A percentile compares a stretch with the other conserved stretches of the same genome.
Evolutionary conservation across 2,329 filamentous ascomycete genomes (phyloP).

Genomic region (Sporothrix euskadiensis): DNA sequence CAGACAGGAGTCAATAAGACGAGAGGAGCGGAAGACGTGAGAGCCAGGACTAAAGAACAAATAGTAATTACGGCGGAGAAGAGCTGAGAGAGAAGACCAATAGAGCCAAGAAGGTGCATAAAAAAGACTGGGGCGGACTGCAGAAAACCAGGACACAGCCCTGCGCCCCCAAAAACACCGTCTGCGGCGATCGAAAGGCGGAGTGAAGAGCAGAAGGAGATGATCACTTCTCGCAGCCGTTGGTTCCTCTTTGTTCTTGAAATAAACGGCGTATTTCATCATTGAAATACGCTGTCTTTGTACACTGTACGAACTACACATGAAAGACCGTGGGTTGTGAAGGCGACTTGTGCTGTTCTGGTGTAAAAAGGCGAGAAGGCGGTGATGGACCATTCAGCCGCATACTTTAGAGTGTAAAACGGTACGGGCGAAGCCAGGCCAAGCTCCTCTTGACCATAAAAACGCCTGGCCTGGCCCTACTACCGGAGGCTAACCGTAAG

Average conservation of each 20-base stretch:
- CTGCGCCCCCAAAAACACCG: slow-evolving; percentile 8
- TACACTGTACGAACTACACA: no score
- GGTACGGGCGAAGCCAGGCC: slow-evolving; percentile 6
- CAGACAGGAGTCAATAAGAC: slow-evolving; percentile 13
- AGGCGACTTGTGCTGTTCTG: background rate
- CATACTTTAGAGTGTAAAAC: slow-evolving; percentile 4
- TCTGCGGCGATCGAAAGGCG: slow-evolving; percentile 11
- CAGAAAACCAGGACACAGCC: slow-evolving; percentile 12
- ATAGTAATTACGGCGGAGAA: background rate
- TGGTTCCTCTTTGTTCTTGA: background rate
- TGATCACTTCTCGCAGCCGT: background rate
- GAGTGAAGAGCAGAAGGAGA: background rate
- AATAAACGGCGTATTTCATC: background rate
- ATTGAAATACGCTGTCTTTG: background rate
- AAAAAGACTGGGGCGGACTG: background rate
- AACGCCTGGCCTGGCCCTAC: slow-evolving; percentile 11
- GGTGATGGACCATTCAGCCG: background rate
- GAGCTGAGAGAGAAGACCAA: background rate
- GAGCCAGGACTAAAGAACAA: background rate
- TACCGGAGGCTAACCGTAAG: slow-evolving; percentile 9
- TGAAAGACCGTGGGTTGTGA: background rate
- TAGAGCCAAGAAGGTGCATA: background rate
- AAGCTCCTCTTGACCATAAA: slow-evolving; percentile 12
- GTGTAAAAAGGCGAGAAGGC: background rate
- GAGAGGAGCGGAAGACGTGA: background rate